Base-by-base conservation (phyloP, 2,329 filamentous ascomycete species). In the Aspergillus quadrilineatus region DNA sequence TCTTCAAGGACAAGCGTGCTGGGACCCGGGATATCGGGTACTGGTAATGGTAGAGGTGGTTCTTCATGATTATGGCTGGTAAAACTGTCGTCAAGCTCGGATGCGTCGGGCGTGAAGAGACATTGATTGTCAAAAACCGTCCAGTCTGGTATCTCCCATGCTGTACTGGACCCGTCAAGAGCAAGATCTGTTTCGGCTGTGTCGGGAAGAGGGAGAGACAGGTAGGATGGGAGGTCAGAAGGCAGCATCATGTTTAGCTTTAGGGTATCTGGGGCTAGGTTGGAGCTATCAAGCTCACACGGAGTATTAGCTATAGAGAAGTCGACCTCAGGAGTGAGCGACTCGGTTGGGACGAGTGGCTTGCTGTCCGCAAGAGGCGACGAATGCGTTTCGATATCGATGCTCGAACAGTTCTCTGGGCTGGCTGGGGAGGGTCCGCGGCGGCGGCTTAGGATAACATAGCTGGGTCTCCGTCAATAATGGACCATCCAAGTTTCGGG, bases 1-100 rank as follows among this genome's bases (percentile, higher is more conserved):
- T 47, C 51, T 14, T 53, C 51, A 8, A 53, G 34, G 8, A 53
- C 51, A 10, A 53, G 51, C 15, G 51, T 53, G 15, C 51, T 53
- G 15, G 50, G 32, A 6, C 29, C 43, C 4, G 26, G 8, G 6
- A 22, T 32, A 3, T 15, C 10, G 4, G 43, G 44, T 2, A 32
- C 32, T 2, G 32, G 14, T 42, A 42, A 9, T 44, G 15, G 17
- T 12, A 4, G 8, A 28, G 0, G 6, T 7, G 30, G 30, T 1
- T 7, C 36, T 8, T 37, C n/a, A 7, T 7, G 6, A n/a, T 29
- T 51, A 14, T n/a, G 10, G 14, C 9, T 47, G 9, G 17, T 34
- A 17, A 42, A 45, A 28, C 50, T 52, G 6, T 29, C 22, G 1
- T 45, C 50, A 4, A 14, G 10, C n/a, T 14, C 30, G 8, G 48